Percentiles rank a stretch among this genome's conserved stretches.
Evolutionary conservation across 768 basidiomycete species (phyloP).

Genomic region (Tremella yokohamensis): DNA sequence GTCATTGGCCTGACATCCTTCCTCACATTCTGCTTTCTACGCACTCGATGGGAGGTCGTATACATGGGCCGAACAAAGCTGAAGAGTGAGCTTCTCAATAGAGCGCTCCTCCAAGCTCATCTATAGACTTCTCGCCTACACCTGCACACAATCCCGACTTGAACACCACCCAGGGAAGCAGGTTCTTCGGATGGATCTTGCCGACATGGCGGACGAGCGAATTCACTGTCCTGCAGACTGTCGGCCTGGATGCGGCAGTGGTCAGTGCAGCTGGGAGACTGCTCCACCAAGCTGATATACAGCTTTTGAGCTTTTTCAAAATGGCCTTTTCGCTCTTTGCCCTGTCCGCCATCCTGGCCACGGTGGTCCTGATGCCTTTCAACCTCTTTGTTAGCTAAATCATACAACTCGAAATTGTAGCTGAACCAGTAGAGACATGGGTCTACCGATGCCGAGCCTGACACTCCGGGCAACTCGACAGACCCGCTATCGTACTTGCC

Average conservation of each 20-base stretch:
- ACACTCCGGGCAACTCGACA: slow-evolving; percentile 51
- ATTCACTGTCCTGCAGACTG: slow-evolving; percentile 89
- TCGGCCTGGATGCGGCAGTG: slow-evolving; percentile 94
- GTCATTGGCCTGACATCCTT: slow-evolving; percentile 75
- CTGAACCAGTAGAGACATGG: slow-evolving; percentile 51
- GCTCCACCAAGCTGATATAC: neutral
- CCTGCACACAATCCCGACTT: slow-evolving; percentile 31
- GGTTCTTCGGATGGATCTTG: slow-evolving; percentile 91
- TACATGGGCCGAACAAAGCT: slow-evolving; percentile 93
- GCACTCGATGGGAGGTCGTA: slow-evolving; percentile 80
- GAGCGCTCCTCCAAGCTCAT: slow-evolving; percentile 10
- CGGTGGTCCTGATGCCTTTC: slow-evolving; percentile 84
- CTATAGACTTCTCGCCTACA: slow-evolving; percentile 36
- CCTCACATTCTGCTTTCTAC: slow-evolving; percentile 79
- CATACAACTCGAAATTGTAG: slow-evolving; percentile 30
- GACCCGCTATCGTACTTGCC: neutral
- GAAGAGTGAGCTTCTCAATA: slow-evolving; percentile 61
- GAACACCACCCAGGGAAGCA: slow-evolving; percentile 10
- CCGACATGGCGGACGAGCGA: slow-evolving; percentile 88
- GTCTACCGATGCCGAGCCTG: slow-evolving; percentile 54
- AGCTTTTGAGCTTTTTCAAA: slow-evolving; percentile 94
- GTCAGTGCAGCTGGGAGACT: slow-evolving; percentile 55
- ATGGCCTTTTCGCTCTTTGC: slow-evolving; percentile 91
- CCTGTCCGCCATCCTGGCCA: slow-evolving; percentile 74
- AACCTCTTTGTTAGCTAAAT: slow-evolving; percentile 72